phyloP scores from a whole-genome alignment of 2,329 filamentous ascomycete species.

The Massarina eburnea region DNA sequence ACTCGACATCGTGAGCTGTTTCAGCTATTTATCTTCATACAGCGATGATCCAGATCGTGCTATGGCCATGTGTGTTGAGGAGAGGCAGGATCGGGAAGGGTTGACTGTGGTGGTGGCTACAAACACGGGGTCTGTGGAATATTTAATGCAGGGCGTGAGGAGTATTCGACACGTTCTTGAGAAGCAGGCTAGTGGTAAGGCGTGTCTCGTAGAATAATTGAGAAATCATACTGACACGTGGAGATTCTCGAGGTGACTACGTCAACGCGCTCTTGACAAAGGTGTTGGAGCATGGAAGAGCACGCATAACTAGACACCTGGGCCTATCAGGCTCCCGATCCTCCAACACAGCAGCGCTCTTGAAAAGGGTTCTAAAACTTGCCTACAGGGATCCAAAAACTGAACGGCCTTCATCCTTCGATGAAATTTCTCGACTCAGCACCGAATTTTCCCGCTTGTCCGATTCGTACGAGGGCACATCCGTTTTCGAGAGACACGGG shows the following conservation, averaged over 20 bases:
- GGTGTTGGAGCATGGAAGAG: slow-evolving; percentile 2
- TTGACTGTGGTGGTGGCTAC: slow-evolving; percentile 7
- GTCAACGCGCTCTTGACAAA: not conserved
- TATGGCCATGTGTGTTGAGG: slow-evolving; percentile 14
- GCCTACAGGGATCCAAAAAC: not conserved
- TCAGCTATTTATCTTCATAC: slow-evolving; percentile 11
- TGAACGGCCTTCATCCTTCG: too few relatives aligned
- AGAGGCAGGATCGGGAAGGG: slow-evolving; percentile 5
- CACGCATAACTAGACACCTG: slow-evolving; percentile 3
- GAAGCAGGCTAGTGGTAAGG: slow-evolving; percentile 3
- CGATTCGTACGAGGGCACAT: not conserved
- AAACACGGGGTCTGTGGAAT: slow-evolving; percentile 1
- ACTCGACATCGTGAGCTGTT: slow-evolving; percentile 8
- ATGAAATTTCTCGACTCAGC: too few relatives aligned
- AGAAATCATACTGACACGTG: not conserved
- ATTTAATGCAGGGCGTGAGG: slow-evolving; percentile 4
- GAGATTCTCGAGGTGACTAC: not conserved
- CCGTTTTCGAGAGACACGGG: not conserved
- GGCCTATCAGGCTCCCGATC: not conserved
- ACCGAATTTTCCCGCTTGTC: not conserved
- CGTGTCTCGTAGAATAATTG: not conserved
- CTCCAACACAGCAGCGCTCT: slow-evolving; percentile 1
- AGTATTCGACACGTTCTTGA: slow-evolving; percentile 6
- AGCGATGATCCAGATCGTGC: slow-evolving; percentile 10
- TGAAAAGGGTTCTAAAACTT: slow-evolving; percentile 2